Evolutionary conservation across 2,329 filamentous ascomycete genomes (phyloP).

Genomic region (Diaporthe eres): DNA sequence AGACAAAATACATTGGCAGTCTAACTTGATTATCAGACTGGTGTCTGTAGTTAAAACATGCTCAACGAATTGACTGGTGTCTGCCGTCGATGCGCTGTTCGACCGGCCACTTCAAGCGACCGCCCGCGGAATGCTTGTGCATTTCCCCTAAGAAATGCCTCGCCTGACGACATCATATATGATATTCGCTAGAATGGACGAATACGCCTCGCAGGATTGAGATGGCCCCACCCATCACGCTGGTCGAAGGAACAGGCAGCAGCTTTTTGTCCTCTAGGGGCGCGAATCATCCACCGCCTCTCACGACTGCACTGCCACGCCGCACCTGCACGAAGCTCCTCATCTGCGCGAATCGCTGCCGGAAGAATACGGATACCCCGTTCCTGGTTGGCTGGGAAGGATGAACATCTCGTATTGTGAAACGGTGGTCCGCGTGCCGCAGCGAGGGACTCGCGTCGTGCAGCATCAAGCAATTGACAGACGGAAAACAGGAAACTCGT

Average conservation of each 20-base stretch:
- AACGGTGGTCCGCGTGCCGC: neutral
- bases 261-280: neutral
- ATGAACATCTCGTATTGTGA: neutral
- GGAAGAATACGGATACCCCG: neutral
- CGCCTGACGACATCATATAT: neutral
- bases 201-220: neutral
- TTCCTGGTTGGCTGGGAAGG: neutral
- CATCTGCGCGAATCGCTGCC: neutral
- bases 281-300: neutral
- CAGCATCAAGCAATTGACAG: neutral
- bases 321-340: neutral
- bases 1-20: neutral
- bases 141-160: neutral
- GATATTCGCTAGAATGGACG: too few relatives aligned
- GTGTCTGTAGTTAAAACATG: too few relatives aligned
- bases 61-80: neutral
- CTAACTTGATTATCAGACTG: neutral
- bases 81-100: neutral
- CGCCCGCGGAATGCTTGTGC: too few relatives aligned
- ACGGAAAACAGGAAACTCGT: too few relatives aligned
- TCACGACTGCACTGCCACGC: neutral
- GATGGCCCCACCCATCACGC: neutral
- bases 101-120: neutral
- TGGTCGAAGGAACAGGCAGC: constrained; percentile 11
- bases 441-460: constrained; percentile 1